Evolutionary conservation across 176 grass and related monocot genomes (phyloP).

Genomic region (Dendrocalamus sinicus): DNA sequence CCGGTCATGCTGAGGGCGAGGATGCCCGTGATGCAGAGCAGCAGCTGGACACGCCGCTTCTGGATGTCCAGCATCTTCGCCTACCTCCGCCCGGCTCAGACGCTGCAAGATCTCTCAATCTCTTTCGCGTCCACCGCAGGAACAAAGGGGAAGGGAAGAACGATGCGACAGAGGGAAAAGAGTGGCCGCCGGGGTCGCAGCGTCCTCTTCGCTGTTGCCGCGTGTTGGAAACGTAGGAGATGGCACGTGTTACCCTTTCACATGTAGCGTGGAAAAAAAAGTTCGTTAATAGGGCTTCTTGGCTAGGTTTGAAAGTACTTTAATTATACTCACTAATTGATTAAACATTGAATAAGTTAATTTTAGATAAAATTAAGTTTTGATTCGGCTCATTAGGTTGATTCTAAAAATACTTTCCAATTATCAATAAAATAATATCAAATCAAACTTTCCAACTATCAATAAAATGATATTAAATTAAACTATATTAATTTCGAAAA

Average conservation of each 20-base stretch:
- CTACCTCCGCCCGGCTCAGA: conserved; percentile 8
- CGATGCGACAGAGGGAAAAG: background rate
- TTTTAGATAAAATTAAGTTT: too few relatives aligned
- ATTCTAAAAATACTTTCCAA: too few relatives aligned
- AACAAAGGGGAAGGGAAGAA: background rate
- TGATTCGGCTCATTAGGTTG: too few relatives aligned
- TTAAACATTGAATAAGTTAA: too few relatives aligned
- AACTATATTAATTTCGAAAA: too few relatives aligned
- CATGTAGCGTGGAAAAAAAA: too few relatives aligned
- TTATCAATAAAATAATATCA: too few relatives aligned
- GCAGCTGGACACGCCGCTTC: conserved; percentile 75
- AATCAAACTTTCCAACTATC: too few relatives aligned
- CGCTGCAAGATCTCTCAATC: background rate
- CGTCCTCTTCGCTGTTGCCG: conserved; percentile 21
- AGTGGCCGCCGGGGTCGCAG: background rate
- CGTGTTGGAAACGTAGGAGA: conserved; percentile 18
- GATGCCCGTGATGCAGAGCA: conserved; percentile 63
- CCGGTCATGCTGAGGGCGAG: conserved; percentile 95
- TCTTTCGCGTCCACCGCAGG: background rate
- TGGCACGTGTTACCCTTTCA: conserved; percentile 1
- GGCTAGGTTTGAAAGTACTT: too few relatives aligned
- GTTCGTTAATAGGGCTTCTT: too few relatives aligned
- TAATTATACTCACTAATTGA: too few relatives aligned
- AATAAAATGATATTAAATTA: too few relatives aligned
- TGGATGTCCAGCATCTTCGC: conserved; percentile 78